These are phyloP conservation scores for Jacaranda copaia DNA, from an alignment of 257 asterid species.

Conservation along the genomic window DNA sequence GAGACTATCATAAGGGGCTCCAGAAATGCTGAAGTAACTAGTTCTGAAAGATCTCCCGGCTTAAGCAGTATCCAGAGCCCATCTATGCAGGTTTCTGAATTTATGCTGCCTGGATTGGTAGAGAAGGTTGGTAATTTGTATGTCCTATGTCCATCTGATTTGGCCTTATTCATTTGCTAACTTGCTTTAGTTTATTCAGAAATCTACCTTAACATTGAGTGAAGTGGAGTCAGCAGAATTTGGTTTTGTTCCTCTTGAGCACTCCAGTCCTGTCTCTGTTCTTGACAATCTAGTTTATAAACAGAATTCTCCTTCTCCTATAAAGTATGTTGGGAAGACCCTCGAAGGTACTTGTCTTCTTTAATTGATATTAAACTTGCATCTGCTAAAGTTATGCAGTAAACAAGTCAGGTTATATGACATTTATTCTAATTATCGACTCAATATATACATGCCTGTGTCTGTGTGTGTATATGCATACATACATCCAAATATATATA, in stretches of 20 bases:
- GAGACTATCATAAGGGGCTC: constrained; percentile 43
- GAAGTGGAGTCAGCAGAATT: constrained; percentile 64
- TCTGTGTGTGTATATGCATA: neutral
- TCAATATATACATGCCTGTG: neutral
- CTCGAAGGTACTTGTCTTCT: constrained; percentile 56
- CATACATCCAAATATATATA: neutral
- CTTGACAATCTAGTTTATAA: constrained; percentile 60
- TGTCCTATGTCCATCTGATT: constrained; percentile 8
- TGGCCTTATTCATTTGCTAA: constrained; percentile 13
- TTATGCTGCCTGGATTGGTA: constrained; percentile 36
- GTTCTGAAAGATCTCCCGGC: constrained; percentile 20
- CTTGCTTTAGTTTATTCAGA: constrained; percentile 51
- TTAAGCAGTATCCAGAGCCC: constrained; percentile 32
- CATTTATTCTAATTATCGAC: neutral
- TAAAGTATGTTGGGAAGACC: constrained; percentile 55
- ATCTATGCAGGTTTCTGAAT: constrained; percentile 40
- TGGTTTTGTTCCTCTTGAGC: constrained; percentile 59
- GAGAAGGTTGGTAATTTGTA: constrained; percentile 53
- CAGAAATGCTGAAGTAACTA: constrained; percentile 46
- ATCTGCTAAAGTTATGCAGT: neutral
- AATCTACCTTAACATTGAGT: constrained; percentile 43
- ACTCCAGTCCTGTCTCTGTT: constrained; percentile 92
- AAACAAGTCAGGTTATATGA: neutral
- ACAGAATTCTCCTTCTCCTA: constrained; percentile 71
- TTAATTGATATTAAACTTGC: neutral